Evolutionary conservation across 345 rosid species (phyloP).

Genomic region (Cardamine occulta): DNA sequence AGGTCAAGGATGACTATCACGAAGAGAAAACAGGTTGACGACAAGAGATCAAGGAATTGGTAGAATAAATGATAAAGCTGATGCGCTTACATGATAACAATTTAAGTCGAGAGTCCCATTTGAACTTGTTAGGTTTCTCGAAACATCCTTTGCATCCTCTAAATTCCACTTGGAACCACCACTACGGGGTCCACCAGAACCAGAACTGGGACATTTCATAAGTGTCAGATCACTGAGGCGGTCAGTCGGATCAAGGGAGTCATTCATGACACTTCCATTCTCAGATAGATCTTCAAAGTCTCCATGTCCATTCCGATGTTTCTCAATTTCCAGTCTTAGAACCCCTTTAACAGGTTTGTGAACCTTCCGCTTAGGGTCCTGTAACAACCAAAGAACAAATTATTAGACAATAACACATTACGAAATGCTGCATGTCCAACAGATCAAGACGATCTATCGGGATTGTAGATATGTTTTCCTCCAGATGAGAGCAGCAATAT

Average conservation of each 20-base stretch:
- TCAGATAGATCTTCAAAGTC: conserved; percentile 85
- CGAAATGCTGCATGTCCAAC: background rate
- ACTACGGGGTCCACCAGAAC: conserved; percentile 66
- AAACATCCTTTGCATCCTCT: conserved; percentile 63
- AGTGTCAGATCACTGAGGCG: conserved; percentile 55
- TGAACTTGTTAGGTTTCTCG: conserved; percentile 61
- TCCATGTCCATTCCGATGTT: conserved; percentile 68
- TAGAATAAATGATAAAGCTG: conserved; percentile 22
- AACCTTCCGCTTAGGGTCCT: conserved; percentile 95
- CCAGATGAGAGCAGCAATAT: conserved; percentile 22
- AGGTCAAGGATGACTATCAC: conserved; percentile 29
- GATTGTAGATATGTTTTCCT: conserved; percentile 21
- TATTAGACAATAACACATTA: conserved; percentile 15
- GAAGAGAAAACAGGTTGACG: conserved; percentile 14
- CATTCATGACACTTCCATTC: conserved; percentile 86
- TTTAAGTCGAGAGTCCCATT: conserved; percentile 56
- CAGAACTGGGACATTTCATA: conserved; percentile 67
- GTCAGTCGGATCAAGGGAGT: conserved; percentile 75
- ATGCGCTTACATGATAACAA: conserved; percentile 67
- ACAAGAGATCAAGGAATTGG: conserved; percentile 20
- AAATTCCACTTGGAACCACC: conserved; percentile 61
- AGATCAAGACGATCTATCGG: conserved; percentile 7
- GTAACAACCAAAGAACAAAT: conserved; percentile 29
- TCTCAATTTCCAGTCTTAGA: conserved; percentile 92
- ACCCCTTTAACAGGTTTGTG: conserved; percentile 95